These are phyloP conservation scores for Usnea hakonensis DNA, from an alignment of 495 filamentous ascomycete genomes.

Conservation along the genomic window DNA sequence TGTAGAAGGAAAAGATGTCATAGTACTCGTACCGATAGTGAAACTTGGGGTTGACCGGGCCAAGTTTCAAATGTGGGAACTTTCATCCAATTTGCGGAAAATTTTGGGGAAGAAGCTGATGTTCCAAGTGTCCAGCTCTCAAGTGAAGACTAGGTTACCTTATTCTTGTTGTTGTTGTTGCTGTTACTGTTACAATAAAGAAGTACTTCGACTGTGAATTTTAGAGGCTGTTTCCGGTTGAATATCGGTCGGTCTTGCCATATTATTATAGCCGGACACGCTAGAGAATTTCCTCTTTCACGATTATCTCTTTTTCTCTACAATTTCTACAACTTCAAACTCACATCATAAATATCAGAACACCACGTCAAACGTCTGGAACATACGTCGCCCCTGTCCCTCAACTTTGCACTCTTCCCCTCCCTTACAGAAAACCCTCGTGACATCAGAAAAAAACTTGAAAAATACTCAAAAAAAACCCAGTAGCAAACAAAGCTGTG, in stretches of 20 bases:
- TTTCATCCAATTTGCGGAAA: too few relatives aligned
- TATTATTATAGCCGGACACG: conserved; percentile 9
- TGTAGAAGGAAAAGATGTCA: too few relatives aligned
- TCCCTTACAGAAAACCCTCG: conserved; percentile 27
- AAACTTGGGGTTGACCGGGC: too few relatives aligned
- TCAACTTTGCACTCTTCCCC: conserved; percentile 22
- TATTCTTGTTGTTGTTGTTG: neutral
- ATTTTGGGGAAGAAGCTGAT: too few relatives aligned
- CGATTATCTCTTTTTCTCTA: conserved; percentile 17
- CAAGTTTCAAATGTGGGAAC: too few relatives aligned
- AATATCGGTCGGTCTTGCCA: conserved; percentile 7
- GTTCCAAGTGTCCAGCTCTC: too few relatives aligned
- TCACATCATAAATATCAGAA: neutral
- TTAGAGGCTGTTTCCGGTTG: neutral
- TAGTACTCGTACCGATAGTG: too few relatives aligned
- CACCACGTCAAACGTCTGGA: conserved; percentile 4
- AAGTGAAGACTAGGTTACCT: too few relatives aligned
- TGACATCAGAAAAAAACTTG: conserved; percentile 48
- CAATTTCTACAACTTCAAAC: neutral
- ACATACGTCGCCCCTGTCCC: conserved; percentile 9
- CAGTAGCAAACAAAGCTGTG: conserved; percentile 27
- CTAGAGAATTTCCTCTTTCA: conserved; percentile 12
- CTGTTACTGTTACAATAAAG: neutral
- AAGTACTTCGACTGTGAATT: neutral
- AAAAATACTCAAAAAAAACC: conserved; percentile 31